These are phyloP conservation scores for Colletotrichum echinochloae DNA, from an alignment of 2,329 filamentous ascomycete genomes.

Conservation along the genomic window DNA sequence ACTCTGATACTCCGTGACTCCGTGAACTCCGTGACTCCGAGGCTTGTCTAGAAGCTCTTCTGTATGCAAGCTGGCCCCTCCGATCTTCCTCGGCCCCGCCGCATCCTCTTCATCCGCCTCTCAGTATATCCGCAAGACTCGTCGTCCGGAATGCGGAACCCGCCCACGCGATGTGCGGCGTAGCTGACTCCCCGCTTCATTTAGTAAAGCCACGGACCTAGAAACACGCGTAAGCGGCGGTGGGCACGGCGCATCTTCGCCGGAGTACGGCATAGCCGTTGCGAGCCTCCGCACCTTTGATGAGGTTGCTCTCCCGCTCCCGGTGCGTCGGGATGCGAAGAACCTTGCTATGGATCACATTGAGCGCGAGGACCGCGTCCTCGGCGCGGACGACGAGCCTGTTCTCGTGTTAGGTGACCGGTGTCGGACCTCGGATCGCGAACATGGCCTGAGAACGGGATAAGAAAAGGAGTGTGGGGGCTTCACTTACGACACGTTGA, in stretches of 20 bases:
- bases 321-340: conserved; percentile 36
- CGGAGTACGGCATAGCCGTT: not conserved
- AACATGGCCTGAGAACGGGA: too few relatives aligned
- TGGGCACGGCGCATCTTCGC: not conserved
- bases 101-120: conserved; percentile 1
- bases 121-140: not conserved
- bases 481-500: conserved; percentile 87
- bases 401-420: not conserved
- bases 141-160: not conserved
- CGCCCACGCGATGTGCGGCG: not conserved
- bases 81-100: not conserved
- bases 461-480: too few relatives aligned
- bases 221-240: conserved; percentile 29
- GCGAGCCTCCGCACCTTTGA: conserved; percentile 35
- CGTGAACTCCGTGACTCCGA: too few relatives aligned
- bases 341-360: conserved; percentile 88
- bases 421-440: not conserved
- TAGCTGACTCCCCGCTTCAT: not conserved
- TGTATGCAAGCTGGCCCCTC: not conserved
- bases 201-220: conserved; percentile 40
- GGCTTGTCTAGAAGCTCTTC: too few relatives aligned
- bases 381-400: conserved; percentile 83
- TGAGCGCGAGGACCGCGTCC: conserved; percentile 92
- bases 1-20: not conserved
- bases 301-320: conserved; percentile 35